Percentiles rank a stretch among this genome's conserved stretches.
phyloP scores from a whole-genome alignment of 2,329 filamentous ascomycete genomes.

The Colletotrichum shisoi region DNA sequence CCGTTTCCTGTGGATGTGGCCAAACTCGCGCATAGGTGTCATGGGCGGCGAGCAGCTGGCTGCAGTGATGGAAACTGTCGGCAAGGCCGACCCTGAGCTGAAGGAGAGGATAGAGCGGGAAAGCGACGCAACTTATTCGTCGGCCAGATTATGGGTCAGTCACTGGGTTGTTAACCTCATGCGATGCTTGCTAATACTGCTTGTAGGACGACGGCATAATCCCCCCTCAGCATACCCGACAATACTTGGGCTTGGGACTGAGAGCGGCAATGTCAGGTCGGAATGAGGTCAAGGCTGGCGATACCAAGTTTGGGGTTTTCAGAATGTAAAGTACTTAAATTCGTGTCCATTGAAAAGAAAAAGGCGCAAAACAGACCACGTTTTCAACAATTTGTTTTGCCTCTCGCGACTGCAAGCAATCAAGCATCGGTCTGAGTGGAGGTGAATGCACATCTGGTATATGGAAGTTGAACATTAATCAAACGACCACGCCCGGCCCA shows the following conservation, averaged over 20 bases:
- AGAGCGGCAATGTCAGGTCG: constrained; percentile 74
- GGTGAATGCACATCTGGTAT: neutral
- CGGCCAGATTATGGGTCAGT: constrained; percentile 84
- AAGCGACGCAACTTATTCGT: constrained; percentile 87
- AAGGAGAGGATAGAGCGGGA: constrained; percentile 87
- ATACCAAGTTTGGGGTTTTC: constrained; percentile 80
- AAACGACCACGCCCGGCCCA: neutral
- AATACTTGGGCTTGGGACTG: constrained; percentile 75
- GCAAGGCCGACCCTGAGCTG: constrained; percentile 80
- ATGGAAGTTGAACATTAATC: neutral
- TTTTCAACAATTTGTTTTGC: neutral
- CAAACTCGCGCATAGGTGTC: constrained; percentile 92
- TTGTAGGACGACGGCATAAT: constrained; percentile 78
- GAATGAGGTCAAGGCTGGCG: constrained; percentile 66
- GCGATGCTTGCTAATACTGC: constrained; percentile 28
- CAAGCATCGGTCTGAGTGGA: neutral
- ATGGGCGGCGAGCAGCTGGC: constrained; percentile 95
- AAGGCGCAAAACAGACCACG: neutral
- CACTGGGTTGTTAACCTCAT: constrained; percentile 20
- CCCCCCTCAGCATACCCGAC: constrained; percentile 76
- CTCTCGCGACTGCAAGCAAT: neutral
- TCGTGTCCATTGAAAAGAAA: neutral
- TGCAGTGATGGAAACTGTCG: constrained; percentile 93
- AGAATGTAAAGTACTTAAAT: constrained; percentile 68
- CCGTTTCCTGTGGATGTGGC: constrained; percentile 95